phyloP scores from a whole-genome alignment of 1,284 basidiomycete genomes.

The Malassezia equina region DNA sequence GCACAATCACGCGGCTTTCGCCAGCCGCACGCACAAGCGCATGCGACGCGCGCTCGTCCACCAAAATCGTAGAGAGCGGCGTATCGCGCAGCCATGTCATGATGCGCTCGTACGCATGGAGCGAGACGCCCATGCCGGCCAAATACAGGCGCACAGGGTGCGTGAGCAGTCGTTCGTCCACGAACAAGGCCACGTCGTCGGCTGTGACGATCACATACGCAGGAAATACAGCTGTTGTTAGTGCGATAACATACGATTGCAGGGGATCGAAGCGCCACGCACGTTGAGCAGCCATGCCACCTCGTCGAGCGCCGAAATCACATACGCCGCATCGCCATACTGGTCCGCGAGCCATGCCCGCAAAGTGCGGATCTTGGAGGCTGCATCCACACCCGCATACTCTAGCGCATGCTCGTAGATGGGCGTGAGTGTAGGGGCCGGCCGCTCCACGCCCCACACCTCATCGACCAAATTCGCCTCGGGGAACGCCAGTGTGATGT shows the following conservation, averaged over 20 bases:
- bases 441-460: conserved; percentile 62
- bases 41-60: conserved; percentile 17
- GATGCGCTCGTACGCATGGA: conserved; percentile 8
- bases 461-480: conserved; percentile 71
- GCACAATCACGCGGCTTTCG: conserved; percentile 11
- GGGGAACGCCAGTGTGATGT: conserved; percentile 53
- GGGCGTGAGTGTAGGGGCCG: conserved; percentile 59
- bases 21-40: conserved; percentile 34
- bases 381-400: conserved; percentile 57
- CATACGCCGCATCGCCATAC: conserved; percentile 15
- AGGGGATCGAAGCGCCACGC: conserved; percentile 37
- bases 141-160: conserved; percentile 11
- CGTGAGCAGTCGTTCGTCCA: conserved; percentile 22
- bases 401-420: conserved; percentile 66
- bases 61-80: neutral
- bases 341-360: conserved; percentile 20
- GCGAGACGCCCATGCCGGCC: neutral
- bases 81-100: conserved; percentile 4
- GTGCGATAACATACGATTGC: conserved; percentile 18
- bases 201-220: conserved; percentile 29
- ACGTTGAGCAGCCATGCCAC: conserved; percentile 44
- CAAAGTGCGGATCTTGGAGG: conserved; percentile 39
- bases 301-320: conserved; percentile 37
- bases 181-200: conserved; percentile 25
- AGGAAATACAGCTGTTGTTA: conserved; percentile 29